Conservation (phyloP, 2,329 filamentous ascomycete genomes). For the Stagonosporopsis cucurbitacearum region DNA sequence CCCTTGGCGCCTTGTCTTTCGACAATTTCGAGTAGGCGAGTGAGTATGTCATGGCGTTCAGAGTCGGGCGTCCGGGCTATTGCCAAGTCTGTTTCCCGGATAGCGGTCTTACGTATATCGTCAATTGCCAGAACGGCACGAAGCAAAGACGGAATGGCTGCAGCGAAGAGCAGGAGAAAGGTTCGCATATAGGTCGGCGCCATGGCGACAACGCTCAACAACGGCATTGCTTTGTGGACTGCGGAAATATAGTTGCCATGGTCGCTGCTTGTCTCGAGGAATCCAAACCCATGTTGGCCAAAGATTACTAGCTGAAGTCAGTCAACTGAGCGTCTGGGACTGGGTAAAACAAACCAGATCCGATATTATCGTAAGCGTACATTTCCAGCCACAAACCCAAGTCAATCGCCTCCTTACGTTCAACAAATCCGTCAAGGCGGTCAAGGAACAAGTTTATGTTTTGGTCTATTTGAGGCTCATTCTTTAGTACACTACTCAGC, state of each 20-base stretch:
- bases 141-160: slow-evolving; percentile 29
- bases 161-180: slow-evolving; percentile 15
- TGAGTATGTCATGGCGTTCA: slow-evolving; percentile 39
- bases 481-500: slow-evolving; percentile 50
- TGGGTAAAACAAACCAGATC: slow-evolving; percentile 31
- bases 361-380: slow-evolving; percentile 29
- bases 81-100: slow-evolving; percentile 23
- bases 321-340: neutral
- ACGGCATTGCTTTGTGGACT: slow-evolving; percentile 46
- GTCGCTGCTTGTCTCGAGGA: slow-evolving; percentile 27
- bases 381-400: slow-evolving; percentile 39
- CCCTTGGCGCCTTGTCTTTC: slow-evolving; percentile 14
- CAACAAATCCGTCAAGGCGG: slow-evolving; percentile 29
- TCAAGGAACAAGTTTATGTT: slow-evolving; percentile 31
- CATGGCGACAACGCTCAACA: slow-evolving; percentile 9
- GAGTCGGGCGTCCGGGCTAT: slow-evolving; percentile 16
- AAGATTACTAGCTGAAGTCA: neutral
- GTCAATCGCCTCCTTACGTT: slow-evolving; percentile 26
- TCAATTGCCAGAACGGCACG: slow-evolving; percentile 30
- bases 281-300: slow-evolving; percentile 19
- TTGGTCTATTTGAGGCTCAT: slow-evolving; percentile 31
- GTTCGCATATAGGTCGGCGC: slow-evolving; percentile 21
- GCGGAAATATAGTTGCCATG: slow-evolving; percentile 33
- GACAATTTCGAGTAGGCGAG: slow-evolving; percentile 38
- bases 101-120: slow-evolving; percentile 24